These are phyloP conservation scores for Clitopilus passeckerianus DNA, from an alignment of 768 basidiomycete genomes.

Conservation along the genomic window DNA sequence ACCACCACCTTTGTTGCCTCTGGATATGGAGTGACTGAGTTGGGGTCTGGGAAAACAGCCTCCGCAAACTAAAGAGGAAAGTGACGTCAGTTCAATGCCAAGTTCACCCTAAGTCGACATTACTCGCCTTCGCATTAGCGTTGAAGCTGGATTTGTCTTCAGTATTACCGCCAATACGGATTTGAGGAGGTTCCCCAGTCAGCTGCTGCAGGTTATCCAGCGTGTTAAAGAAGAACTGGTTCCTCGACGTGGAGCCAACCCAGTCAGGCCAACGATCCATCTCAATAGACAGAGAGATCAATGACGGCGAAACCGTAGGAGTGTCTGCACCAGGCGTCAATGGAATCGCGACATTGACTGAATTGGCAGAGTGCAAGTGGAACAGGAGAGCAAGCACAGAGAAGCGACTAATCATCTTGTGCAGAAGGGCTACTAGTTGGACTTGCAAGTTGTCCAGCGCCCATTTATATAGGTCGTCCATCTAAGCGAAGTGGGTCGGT, in stretches of 20 bases:
- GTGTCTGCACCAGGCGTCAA: neutral
- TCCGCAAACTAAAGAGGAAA: conserved; percentile 31
- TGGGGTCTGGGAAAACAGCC: conserved; percentile 41
- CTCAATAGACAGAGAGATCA: conserved; percentile 50
- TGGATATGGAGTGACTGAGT: conserved; percentile 52
- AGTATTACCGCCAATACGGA: conserved; percentile 56
- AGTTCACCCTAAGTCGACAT: neutral
- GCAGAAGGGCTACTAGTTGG: neutral
- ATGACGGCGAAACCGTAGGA: neutral
- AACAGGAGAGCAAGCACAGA: neutral
- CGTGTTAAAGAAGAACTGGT: conserved; percentile 57
- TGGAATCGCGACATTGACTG: neutral
- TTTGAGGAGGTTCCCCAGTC: conserved; percentile 47
- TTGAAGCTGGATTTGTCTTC: conserved; percentile 58
- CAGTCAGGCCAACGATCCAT: conserved; percentile 71
- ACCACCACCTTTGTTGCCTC: conserved; percentile 56
- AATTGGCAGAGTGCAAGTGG: neutral
- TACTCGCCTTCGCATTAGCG: conserved; percentile 35
- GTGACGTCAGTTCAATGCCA: no score
- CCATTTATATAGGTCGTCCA: neutral
- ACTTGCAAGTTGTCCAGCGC: neutral
- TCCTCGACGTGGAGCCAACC: conserved; percentile 46
- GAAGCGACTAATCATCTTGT: neutral
- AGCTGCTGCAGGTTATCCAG: conserved; percentile 51
- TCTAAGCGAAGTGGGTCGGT: neutral